Evolutionary conservation across 768 basidiomycete species (phyloP).

Genomic region (Russula sp.): DNA sequence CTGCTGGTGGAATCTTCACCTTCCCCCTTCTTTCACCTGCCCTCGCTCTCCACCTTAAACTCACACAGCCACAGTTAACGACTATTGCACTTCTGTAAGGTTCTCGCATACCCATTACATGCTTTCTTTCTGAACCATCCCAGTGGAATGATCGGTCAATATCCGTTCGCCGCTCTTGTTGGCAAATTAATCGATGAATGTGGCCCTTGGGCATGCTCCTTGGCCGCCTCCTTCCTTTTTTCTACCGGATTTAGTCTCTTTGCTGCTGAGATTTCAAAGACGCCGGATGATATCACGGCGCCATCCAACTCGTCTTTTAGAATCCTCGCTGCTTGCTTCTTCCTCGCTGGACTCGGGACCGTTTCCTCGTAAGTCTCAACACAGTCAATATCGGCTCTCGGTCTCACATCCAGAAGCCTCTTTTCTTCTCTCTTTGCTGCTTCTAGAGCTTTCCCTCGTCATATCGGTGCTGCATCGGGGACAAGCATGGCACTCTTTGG

Average conservation of each 20-base stretch:
- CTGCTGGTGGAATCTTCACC: conserved; percentile 72
- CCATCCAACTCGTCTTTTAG: conserved; percentile 42
- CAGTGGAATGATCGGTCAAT: conserved; percentile 81
- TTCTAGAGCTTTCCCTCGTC: conserved; percentile 57
- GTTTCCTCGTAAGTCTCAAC: conserved; percentile 58
- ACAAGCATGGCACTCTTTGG: conserved; percentile 67
- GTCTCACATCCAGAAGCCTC: conserved; percentile 28
- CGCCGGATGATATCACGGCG: conserved; percentile 33
- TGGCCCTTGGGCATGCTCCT: conserved; percentile 63
- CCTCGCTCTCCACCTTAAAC: conserved; percentile 48
- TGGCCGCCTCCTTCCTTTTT: conserved; percentile 53
- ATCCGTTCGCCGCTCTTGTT: conserved; percentile 62
- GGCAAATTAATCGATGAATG: conserved; percentile 61
- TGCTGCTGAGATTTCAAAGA: conserved; percentile 46
- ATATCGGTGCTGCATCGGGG: conserved; percentile 61
- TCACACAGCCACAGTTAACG: conserved; percentile 71
- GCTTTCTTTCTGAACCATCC: not conserved
- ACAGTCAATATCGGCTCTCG: not conserved
- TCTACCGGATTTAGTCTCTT: conserved; percentile 55
- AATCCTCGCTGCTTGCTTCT: conserved; percentile 49
- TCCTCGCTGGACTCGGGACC: conserved; percentile 57
- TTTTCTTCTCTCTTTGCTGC: conserved; percentile 74
- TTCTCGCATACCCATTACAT: not conserved
- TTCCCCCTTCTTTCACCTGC: conserved; percentile 69
- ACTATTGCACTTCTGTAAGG: conserved; percentile 71